phyloP scores from a whole-genome alignment of 1,139 yeast species.

The Eremothecium coryli region DNA sequence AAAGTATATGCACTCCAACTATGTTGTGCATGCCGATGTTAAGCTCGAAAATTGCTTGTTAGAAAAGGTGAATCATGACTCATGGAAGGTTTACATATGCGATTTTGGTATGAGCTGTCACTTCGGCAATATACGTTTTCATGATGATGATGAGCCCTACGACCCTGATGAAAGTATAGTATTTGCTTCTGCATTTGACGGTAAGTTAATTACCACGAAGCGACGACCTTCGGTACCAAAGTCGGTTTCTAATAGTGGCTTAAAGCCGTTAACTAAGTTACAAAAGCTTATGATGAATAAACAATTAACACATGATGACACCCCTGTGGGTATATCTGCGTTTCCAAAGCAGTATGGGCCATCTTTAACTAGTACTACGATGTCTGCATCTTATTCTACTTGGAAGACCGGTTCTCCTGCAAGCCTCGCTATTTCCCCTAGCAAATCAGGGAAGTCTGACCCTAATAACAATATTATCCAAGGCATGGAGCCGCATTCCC shows the following conservation, averaged over 20 bases:
- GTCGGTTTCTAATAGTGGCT: conserved; percentile 35
- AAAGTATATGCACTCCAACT: conserved; percentile 59
- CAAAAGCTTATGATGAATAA: conserved; percentile 23
- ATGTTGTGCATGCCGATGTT: conserved; percentile 80
- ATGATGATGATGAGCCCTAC: conserved; percentile 25
- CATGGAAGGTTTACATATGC: conserved; percentile 45
- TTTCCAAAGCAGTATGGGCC: conserved; percentile 26
- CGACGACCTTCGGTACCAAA: conserved; percentile 34
- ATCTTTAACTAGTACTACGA: conserved; percentile 22
- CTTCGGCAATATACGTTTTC: conserved; percentile 21
- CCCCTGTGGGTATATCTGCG: conserved; percentile 25
- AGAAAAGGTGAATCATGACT: conserved; percentile 31
- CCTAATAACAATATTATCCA: conserved; percentile 3
- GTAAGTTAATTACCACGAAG: conserved; percentile 5
- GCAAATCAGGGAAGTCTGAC: conserved; percentile 1
- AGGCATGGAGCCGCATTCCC: conserved; percentile 44
- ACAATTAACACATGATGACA: conserved; percentile 28
- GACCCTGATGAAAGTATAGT: conserved; percentile 8
- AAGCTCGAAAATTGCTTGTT: conserved; percentile 79
- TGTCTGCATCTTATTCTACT: conserved; percentile 5
- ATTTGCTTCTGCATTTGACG: conserved; percentile 10
- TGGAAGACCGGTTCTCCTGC: conserved; percentile 3
- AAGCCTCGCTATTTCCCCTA: neutral
- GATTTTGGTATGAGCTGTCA: conserved; percentile 76
- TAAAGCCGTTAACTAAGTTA: conserved; percentile 13